Conservation (phyloP, 306 rosid genomes). For the Senna tora region DNA sequence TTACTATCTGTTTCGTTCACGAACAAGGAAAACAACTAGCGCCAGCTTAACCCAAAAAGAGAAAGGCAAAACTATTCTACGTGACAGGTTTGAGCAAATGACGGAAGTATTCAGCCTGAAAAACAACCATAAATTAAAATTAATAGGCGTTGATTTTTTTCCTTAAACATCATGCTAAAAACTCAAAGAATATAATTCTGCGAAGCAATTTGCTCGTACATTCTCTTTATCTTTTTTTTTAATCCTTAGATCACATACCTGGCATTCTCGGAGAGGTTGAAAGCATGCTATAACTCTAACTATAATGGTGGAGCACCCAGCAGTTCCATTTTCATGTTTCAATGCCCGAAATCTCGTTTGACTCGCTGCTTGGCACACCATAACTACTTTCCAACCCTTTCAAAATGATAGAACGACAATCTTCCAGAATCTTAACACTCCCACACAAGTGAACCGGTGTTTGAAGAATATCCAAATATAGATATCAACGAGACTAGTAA, state of each 20-base stretch:
- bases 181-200: neutral
- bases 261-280: slow-evolving; percentile 98
- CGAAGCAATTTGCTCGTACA: neutral
- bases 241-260: slow-evolving; percentile 57
- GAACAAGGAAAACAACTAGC: slow-evolving; percentile 63
- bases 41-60: slow-evolving; percentile 64
- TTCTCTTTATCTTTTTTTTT: neutral
- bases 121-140: slow-evolving; percentile 33
- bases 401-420: slow-evolving; percentile 43
- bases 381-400: slow-evolving; percentile 81
- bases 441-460: neutral
- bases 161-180: neutral
- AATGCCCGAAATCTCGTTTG: slow-evolving; percentile 99
- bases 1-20: slow-evolving; percentile 53
- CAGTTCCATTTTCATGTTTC: slow-evolving; percentile 92
- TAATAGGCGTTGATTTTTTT: slow-evolving; percentile 15
- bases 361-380: slow-evolving; percentile 99
- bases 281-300: slow-evolving; percentile 97
- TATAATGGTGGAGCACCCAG: slow-evolving; percentile 86
- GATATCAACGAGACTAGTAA: slow-evolving; percentile 7
- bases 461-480: slow-evolving; percentile 20
- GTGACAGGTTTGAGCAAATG: slow-evolving; percentile 98
- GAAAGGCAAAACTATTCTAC: slow-evolving; percentile 58
- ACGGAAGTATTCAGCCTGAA: slow-evolving; percentile 97
- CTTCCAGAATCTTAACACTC: slow-evolving; percentile 45